Evolutionary conservation across 1,284 basidiomycete genomes (phyloP).

Genomic region (Trametes versicolor): DNA sequence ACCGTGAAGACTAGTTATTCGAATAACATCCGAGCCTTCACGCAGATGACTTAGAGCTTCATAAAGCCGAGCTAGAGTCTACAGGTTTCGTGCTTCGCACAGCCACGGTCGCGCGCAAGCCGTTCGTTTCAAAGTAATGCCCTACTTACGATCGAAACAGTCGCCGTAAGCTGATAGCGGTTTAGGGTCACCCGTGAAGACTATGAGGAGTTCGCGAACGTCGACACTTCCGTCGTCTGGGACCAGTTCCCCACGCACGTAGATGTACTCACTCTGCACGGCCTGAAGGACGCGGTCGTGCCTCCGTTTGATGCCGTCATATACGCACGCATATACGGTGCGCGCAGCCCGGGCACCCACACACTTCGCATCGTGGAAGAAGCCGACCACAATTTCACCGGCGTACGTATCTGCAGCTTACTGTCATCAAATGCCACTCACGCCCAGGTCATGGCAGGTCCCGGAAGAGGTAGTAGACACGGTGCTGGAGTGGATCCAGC

Average conservation of each 20-base stretch:
- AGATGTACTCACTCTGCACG: slow-evolving; percentile 77
- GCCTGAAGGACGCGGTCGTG: slow-evolving; percentile 68
- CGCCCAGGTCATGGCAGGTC: neutral
- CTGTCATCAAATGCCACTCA: slow-evolving; percentile 36
- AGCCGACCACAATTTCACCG: slow-evolving; percentile 79
- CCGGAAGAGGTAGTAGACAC: slow-evolving; percentile 8
- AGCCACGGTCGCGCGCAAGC: slow-evolving; percentile 68
- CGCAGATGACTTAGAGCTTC: slow-evolving; percentile 22
- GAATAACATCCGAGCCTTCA: neutral
- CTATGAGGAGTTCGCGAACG: slow-evolving; percentile 64
- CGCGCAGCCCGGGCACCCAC: slow-evolving; percentile 70
- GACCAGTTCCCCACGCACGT: slow-evolving; percentile 64
- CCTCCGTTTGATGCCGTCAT: slow-evolving; percentile 80
- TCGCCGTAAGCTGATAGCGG: neutral
- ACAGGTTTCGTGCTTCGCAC: slow-evolving; percentile 69
- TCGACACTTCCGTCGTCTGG: slow-evolving; percentile 73
- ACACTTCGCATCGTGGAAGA: slow-evolving; percentile 71
- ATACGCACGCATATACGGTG: slow-evolving; percentile 68
- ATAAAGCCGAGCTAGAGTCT: slow-evolving; percentile 58
- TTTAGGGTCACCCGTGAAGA: slow-evolving; percentile 63
- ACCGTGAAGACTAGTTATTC: neutral
- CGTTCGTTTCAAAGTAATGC: slow-evolving; percentile 48
- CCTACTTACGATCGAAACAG: neutral
- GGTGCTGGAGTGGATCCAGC: slow-evolving; percentile 4
- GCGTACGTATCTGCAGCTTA: slow-evolving; percentile 46